These are phyloP conservation scores for Claviceps arundinis DNA, from an alignment of 2,329 filamentous ascomycete genomes.

Conservation along the genomic window DNA sequence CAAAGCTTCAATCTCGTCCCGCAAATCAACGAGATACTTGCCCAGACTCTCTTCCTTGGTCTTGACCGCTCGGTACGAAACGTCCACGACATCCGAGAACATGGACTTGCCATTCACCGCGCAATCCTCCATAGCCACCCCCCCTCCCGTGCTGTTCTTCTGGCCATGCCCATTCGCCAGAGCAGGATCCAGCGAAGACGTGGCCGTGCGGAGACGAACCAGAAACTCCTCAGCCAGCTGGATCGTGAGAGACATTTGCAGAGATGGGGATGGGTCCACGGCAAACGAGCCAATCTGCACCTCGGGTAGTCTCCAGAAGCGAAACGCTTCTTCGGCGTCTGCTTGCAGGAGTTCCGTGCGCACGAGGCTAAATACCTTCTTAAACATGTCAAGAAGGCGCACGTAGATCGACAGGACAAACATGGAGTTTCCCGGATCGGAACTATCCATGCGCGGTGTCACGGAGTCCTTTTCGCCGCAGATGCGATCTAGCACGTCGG, in stretches of 20 bases:
- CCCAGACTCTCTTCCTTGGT: slow-evolving; percentile 21
- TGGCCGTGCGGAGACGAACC: slow-evolving; percentile 20
- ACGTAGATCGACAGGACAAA: slow-evolving; percentile 26
- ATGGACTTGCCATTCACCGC: slow-evolving; percentile 13
- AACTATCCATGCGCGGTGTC: slow-evolving; percentile 12
- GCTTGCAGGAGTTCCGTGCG: slow-evolving; percentile 18
- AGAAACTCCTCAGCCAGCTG: slow-evolving; percentile 30
- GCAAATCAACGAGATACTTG: slow-evolving; percentile 19
- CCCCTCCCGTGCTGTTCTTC: not conserved
- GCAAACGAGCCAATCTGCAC: slow-evolving; percentile 28
- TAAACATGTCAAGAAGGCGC: slow-evolving; percentile 27
- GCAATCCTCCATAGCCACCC: slow-evolving; percentile 2
- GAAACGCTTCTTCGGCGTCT: slow-evolving; percentile 16
- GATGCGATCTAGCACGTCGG: slow-evolving; percentile 21
- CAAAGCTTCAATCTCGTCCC: slow-evolving; percentile 20
- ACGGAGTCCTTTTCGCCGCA: slow-evolving; percentile 5
- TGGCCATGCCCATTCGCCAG: slow-evolving; percentile 7
- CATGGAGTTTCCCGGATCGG: slow-evolving; percentile 24
- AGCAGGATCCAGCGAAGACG: slow-evolving; percentile 15
- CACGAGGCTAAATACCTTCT: slow-evolving; percentile 24
- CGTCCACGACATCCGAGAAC: slow-evolving; percentile 20
- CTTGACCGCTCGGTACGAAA: slow-evolving; percentile 18
- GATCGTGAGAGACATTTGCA: slow-evolving; percentile 29
- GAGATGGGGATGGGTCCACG: slow-evolving; percentile 24
- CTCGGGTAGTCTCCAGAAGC: slow-evolving; percentile 26